Conservation (phyloP, 371 early-diverging fungal genomes). For the Apophysomyces variabilis region DNA sequence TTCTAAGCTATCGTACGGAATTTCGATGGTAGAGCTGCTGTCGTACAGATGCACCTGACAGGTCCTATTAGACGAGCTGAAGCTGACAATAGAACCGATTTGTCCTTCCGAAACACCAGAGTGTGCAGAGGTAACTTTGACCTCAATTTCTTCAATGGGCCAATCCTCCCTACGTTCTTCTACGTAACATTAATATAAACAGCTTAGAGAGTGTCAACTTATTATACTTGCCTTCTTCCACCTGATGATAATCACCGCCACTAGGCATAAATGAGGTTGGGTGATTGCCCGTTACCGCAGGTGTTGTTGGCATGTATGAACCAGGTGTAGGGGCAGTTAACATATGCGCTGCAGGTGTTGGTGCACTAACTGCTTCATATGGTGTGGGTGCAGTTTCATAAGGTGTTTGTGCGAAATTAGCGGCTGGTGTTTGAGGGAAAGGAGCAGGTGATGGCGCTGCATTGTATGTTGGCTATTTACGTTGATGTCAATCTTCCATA, state of each 20-base stretch:
- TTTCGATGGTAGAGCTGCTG: constrained; percentile 36
- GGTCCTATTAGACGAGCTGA: constrained; percentile 49
- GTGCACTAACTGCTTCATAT: constrained; percentile 46
- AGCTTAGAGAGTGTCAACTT: neutral
- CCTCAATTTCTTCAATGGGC: constrained; percentile 73
- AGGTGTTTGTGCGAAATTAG: constrained; percentile 43
- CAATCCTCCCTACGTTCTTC: constrained; percentile 58
- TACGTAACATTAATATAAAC: constrained; percentile 17
- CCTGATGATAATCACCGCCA: constrained; percentile 54
- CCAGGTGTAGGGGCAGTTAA: constrained; percentile 53
- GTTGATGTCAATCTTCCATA: neutral
- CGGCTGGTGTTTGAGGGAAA: constrained; percentile 54
- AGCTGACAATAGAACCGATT: constrained; percentile 52
- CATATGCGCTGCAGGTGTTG: constrained; percentile 40
- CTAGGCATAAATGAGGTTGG: constrained; percentile 72
- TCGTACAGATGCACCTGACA: constrained; percentile 44
- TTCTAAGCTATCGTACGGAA: constrained; percentile 58
- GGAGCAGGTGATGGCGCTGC: constrained; percentile 51
- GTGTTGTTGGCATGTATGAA: constrained; percentile 56
- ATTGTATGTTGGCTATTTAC: constrained; percentile 27
- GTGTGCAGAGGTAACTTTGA: constrained; percentile 37
- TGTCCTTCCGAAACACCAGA: constrained; percentile 44
- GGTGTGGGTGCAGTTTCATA: constrained; percentile 42
- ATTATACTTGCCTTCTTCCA: constrained; percentile 40
- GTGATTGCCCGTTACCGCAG: constrained; percentile 56